These are phyloP conservation scores for Euphorbia schlechtendalii DNA, from an alignment of 441 rosid species.

Conservation along the genomic window DNA sequence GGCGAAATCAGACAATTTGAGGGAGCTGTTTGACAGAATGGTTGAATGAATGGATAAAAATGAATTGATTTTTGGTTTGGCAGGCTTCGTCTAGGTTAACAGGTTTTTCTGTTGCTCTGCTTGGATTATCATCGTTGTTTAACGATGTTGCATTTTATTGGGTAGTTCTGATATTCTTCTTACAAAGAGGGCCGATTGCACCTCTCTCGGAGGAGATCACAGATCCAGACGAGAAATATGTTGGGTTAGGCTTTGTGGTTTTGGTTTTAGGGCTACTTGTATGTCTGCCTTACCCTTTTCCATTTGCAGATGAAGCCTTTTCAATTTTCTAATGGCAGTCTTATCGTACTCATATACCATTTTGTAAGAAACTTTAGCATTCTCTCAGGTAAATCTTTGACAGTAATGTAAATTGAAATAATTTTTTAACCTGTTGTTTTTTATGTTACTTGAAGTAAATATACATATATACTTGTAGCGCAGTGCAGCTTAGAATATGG, in stretches of 20 bases:
- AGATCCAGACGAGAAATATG: conserved; percentile 53
- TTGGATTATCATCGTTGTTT: conserved; percentile 68
- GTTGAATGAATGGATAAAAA: too few species aligned
- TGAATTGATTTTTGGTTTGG: conserved; percentile 17
- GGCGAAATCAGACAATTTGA: too few species aligned
- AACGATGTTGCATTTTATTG: conserved; percentile 87
- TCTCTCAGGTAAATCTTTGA: conserved; percentile 1
- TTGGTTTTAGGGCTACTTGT: conserved; percentile 65
- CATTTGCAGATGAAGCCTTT: conserved; percentile 48
- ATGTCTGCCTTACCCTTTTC: conserved; percentile 81
- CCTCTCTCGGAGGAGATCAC: conserved; percentile 75
- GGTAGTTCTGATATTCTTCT: conserved; percentile 74
- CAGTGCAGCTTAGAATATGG: too few species aligned
- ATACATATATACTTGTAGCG: too few species aligned
- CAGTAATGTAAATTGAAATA: conserved; percentile 1
- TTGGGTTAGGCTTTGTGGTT: conserved; percentile 55
- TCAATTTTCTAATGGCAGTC: conserved; percentile 30
- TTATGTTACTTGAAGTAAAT: too few species aligned
- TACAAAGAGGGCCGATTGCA: conserved; percentile 82
- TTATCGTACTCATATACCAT: conserved; percentile 1
- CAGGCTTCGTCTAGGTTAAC: conserved; percentile 74
- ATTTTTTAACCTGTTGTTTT: not conserved
- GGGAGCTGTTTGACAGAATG: too few species aligned
- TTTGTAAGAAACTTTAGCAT: not conserved
- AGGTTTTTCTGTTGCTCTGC: conserved; percentile 51